Evolutionary conservation across 768 basidiomycete genomes (phyloP).

Genomic region (Galerina marginata): DNA sequence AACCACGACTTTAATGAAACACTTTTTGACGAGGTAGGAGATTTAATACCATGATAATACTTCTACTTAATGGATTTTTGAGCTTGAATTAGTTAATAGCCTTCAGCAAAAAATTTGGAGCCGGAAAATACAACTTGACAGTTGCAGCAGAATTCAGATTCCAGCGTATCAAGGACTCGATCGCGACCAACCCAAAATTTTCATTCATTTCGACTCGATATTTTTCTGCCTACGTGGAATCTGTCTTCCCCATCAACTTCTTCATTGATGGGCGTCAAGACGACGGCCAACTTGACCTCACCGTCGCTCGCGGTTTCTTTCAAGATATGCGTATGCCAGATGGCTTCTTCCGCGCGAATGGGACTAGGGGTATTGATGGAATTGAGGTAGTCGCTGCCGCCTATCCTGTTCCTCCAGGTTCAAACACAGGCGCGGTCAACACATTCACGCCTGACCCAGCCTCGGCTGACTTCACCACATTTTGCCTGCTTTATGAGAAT

Average conservation of each 20-base stretch:
- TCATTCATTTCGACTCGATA: slow-evolving; percentile 28
- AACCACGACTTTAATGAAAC: slow-evolving; percentile 31
- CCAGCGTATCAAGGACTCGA: slow-evolving; percentile 31
- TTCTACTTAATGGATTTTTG: not conserved
- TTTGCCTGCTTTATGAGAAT: slow-evolving; percentile 26
- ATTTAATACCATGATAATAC: no score
- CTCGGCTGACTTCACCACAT: slow-evolving; percentile 20
- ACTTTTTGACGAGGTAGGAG: slow-evolving; percentile 23
- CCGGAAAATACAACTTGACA: slow-evolving; percentile 28
- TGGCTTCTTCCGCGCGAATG: slow-evolving; percentile 24
- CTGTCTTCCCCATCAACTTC: slow-evolving; percentile 26
- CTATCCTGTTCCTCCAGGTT: slow-evolving; percentile 23
- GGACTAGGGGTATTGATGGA: slow-evolving; percentile 12
- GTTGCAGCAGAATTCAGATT: slow-evolving; percentile 27
- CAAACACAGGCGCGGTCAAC: slow-evolving; percentile 20
- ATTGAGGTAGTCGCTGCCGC: slow-evolving; percentile 12
- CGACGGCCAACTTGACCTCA: slow-evolving; percentile 24
- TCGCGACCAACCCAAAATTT: slow-evolving; percentile 29
- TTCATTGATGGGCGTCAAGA: slow-evolving; percentile 29
- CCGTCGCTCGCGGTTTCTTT: slow-evolving; percentile 28
- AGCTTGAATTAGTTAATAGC: slow-evolving; percentile 16
- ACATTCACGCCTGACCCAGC: slow-evolving; percentile 24
- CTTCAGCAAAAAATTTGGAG: slow-evolving; percentile 29
- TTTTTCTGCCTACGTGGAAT: slow-evolving; percentile 28
- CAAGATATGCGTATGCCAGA: slow-evolving; percentile 25